phyloP scores from a whole-genome alignment of 257 asterid species.

The Gentiana macrophylla region DNA sequence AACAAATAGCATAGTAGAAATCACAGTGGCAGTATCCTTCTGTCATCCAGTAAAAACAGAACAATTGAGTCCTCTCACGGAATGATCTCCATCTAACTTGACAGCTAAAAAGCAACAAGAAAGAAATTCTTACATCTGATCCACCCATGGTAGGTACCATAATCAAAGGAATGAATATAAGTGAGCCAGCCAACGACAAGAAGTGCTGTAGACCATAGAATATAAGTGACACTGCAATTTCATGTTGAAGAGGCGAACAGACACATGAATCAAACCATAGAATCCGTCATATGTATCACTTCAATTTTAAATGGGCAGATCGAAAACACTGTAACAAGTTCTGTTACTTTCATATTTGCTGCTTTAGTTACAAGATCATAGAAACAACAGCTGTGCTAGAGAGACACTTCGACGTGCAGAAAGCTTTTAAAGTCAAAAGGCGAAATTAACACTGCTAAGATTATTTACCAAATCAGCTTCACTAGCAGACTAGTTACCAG shows the following conservation, averaged over 20 bases:
- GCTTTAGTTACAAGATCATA: too few relatives aligned
- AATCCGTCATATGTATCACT: too few relatives aligned
- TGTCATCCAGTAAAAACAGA: conserved; percentile 27
- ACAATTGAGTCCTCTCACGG: conserved; percentile 1
- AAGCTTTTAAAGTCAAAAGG: too few relatives aligned
- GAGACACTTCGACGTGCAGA: too few relatives aligned
- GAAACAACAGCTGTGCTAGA: too few relatives aligned
- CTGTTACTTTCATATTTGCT: too few relatives aligned
- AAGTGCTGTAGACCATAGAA: conserved; percentile 88
- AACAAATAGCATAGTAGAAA: conserved; percentile 84
- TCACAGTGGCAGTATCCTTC: conserved; percentile 86
- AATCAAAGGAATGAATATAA: conserved; percentile 81
- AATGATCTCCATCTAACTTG: not conserved
- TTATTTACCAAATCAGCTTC: too few relatives aligned
- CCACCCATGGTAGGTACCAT: conserved; percentile 95
- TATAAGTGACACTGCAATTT: conserved; percentile 53
- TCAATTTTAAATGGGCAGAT: too few relatives aligned
- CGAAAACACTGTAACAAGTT: too few relatives aligned
- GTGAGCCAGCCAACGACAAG: conserved; percentile 92
- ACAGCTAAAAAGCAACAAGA: conserved; percentile 4
- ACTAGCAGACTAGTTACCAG: too few relatives aligned
- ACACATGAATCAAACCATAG: too few relatives aligned
- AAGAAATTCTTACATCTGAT: conserved; percentile 66
- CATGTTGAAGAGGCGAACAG: conserved; percentile 1
- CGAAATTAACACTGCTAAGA: too few relatives aligned